Percentiles rank a stretch among this genome's conserved stretches.
These are phyloP conservation scores for Lotmaria passim DNA, from an alignment of 208 protist genomes.

Conservation along the genomic window DNA sequence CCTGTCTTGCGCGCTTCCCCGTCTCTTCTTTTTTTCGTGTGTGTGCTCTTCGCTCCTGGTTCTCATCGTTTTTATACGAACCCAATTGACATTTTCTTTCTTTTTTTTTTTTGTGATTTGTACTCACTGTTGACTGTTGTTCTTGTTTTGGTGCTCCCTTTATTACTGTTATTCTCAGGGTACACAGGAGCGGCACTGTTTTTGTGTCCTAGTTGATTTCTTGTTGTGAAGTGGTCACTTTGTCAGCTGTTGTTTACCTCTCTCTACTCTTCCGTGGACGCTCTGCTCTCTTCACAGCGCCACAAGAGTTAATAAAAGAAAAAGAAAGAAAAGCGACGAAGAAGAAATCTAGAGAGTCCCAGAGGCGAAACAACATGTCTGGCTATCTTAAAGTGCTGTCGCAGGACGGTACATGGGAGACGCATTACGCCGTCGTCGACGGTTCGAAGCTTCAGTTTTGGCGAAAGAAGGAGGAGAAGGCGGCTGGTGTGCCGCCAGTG, in stretches of 20 bases:
- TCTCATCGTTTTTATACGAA: background rate
- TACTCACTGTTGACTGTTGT: slow-evolving; percentile 7
- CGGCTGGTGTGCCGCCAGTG: slow-evolving; percentile 31
- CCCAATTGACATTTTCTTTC: background rate
- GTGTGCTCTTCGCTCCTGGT: background rate
- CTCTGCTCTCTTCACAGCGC: too few species aligned
- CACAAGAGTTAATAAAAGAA: background rate
- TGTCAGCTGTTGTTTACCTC: too few species aligned
- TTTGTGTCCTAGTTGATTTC: too few species aligned
- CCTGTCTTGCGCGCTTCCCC: too few species aligned
- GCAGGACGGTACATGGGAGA: slow-evolving; percentile 44
- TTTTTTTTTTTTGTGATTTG: slow-evolving; percentile 12
- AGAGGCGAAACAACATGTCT: slow-evolving; percentile 18
- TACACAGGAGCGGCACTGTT: too few species aligned
- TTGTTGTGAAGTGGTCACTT: too few species aligned
- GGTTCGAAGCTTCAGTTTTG: slow-evolving; percentile 75
- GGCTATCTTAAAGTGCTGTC: slow-evolving; percentile 56
- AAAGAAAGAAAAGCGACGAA: background rate
- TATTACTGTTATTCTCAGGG: too few species aligned
- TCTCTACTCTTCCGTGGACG: too few species aligned
- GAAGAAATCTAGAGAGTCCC: background rate
- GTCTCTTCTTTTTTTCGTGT: slow-evolving; percentile 12
- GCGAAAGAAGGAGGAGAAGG: slow-evolving; percentile 48
- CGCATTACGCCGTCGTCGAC: slow-evolving; percentile 71
- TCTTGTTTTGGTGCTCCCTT: too few species aligned